Evolutionary conservation across 495 filamentous ascomycete species (phyloP), one percentile per base, ranked within the genome.

Genomic region (Thermothielavioides terrestris): DNA sequence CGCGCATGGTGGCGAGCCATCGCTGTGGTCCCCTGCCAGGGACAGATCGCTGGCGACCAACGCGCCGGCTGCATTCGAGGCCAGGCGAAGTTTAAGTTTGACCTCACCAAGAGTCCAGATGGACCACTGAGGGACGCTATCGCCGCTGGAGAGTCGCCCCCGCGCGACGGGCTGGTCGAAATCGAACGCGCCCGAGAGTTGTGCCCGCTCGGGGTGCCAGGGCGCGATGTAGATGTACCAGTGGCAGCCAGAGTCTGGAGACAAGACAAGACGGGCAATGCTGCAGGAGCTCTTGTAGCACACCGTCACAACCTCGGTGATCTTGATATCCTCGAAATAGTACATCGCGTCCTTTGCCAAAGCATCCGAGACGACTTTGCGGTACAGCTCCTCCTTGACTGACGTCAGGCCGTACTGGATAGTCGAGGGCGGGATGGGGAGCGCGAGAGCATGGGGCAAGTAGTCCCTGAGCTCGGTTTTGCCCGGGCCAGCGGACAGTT

Each of bases 121-220:
- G 56, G 63, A 41, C 75, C 48, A 52, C 5, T 38, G 23, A 0
- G 26, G 15, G 41, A 14, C 10, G 7, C 3, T 5, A 18, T 23
- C 28, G 4, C 25, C 27, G 8, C 20, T 15, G 15, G 9, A 2
- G 15, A 44, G 5, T 10, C 32, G 36, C 4, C 46, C 43, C 7
- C 36, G 44, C 51, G 23, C 80, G 57, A 83, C 52, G 27, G 79
- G 62, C 77, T 81, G 82, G n/a, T 52, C 17, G 8, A 77, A 73
- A n/a, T 71, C 56, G 49, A 54, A 53, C 1, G 4, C 8, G 22
- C 12, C 23, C 5, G 49, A 31, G 34, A 48, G 45, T 2, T 35
- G 4, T 5, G 12, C 21, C 2, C 42, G 54, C 1, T 20, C 7
- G 18, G 18, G 50, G 47, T 57, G 42, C 18, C 42, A 36, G 5